Evolutionary conservation across 768 basidiomycete genomes (phyloP), one percentile per base, ranked within the genome.

Genomic region (Boletus barrowsii): DNA sequence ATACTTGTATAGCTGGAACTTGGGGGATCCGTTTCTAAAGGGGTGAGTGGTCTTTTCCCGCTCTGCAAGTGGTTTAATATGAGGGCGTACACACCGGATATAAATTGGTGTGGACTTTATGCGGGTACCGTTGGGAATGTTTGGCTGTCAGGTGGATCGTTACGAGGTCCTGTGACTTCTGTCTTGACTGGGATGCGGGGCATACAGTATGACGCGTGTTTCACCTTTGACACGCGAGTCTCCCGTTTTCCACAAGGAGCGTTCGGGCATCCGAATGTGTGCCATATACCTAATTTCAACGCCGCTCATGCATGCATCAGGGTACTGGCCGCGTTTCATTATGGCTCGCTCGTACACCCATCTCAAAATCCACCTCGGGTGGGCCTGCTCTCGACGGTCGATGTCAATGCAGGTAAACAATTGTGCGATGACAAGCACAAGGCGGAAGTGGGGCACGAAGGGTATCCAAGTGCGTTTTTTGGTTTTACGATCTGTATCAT

Each of bases 21-120:
- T 91, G 30, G 89, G 89, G 3, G 80, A 79, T 58, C 88, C 89
- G 1, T 90, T 90, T 60, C 61, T 91, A 54, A 89, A 89, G 65
- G 78, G 86, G 87, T 89, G 56, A 42, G 81, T 71, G 22, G 29
- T 4, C 32, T 15, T 49, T 48, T 48, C 46, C 33, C 40, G 40
- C 39, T 47, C n/a, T 44, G 17, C 22, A 32, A 5, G 10, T 33
- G 26, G 15, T 48, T 47, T 49, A 9, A 46, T 47, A 24, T 22
- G 42, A 39, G 43, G 40, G n/a, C 14, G 42, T 29, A 9, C 42
- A 40, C 40, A 22, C 9, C 22, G 43, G 43, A 40, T 47, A 39
- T 24, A 33, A 37, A 10, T 10, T 29, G 18, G 22, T 6, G 56
- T 51, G 59, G 55, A 20, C 18, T 45, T 57, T 40, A 41, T 36